phyloP scores from a whole-genome alignment of 192 early-diverging fungal genomes.

The Umbelopsis isabellina region DNA sequence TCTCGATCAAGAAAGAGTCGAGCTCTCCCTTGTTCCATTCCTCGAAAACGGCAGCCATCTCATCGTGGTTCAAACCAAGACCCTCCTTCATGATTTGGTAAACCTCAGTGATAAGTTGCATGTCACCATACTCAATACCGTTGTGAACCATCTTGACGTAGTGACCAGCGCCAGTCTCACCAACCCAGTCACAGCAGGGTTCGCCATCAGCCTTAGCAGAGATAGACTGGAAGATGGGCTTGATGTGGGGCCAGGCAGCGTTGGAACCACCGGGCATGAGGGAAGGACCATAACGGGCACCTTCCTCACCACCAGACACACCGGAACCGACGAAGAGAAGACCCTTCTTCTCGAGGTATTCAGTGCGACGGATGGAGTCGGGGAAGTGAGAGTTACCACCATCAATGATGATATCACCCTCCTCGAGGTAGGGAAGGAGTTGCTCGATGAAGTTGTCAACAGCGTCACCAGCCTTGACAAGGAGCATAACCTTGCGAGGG shows the following conservation, averaged over 20 bases:
- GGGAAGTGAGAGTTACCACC: constrained; percentile 99
- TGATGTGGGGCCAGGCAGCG: constrained; percentile 90
- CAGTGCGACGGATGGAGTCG: constrained; percentile 89
- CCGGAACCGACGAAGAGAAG: constrained; percentile 95
- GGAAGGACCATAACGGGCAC: constrained; percentile 94
- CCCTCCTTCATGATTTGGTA: constrained; percentile 93
- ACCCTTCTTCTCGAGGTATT: constrained; percentile 88
- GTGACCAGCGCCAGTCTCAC: constrained; percentile 95
- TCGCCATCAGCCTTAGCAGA: constrained; percentile 88
- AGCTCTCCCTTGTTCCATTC: constrained; percentile 98
- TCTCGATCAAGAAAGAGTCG: constrained; percentile 97
- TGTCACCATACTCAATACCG: constrained; percentile 99
- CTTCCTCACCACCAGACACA: constrained; percentile 99
- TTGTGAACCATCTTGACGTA: constrained; percentile 99
- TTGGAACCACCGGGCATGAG: constrained; percentile 97
- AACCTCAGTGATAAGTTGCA: constrained; percentile 98
- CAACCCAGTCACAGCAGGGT: constrained; percentile 99
- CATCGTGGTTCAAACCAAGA: constrained; percentile 78
- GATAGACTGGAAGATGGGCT: constrained; percentile 97
- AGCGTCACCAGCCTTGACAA: constrained; percentile 95
- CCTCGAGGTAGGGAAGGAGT: constrained; percentile 84
- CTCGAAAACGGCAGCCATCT: constrained; percentile 87
- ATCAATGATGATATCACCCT: constrained; percentile 96
- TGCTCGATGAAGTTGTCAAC: constrained; percentile 96
- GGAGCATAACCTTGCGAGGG: constrained; percentile 96